Evolutionary conservation across 1,284 basidiomycete genomes (phyloP).

Genomic region (Fomes fomentarius): DNA sequence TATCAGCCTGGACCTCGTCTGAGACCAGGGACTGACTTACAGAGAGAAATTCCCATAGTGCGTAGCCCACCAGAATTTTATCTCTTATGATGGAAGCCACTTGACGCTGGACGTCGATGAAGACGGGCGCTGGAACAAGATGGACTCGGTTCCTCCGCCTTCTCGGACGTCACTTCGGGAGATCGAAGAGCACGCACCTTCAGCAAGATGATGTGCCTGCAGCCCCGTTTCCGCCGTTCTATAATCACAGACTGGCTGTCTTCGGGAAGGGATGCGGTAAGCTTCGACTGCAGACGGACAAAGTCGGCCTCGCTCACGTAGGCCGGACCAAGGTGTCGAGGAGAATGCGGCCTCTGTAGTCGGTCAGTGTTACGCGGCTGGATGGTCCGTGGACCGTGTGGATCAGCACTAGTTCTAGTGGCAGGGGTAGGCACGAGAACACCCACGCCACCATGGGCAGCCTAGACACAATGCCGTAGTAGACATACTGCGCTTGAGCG

Average conservation of each 20-base stretch:
- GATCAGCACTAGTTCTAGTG: conserved; percentile 5
- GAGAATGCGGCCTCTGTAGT: conserved; percentile 53
- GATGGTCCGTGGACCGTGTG: conserved; percentile 36
- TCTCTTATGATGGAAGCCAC: conserved; percentile 47
- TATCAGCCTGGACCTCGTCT: background rate
- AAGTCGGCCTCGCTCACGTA: conserved; percentile 41
- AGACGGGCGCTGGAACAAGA: conserved; percentile 44
- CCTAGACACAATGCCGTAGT: conserved; percentile 39
- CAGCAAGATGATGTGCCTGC: conserved; percentile 40
- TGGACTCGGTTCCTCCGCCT: background rate
- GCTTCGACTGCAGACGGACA: background rate
- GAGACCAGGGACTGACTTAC: conserved; percentile 33
- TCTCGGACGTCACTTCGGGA: background rate
- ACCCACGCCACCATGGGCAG: conserved; percentile 59
- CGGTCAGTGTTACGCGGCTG: conserved; percentile 43
- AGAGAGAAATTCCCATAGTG: conserved; percentile 57
- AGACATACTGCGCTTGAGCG: conserved; percentile 48
- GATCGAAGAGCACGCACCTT: conserved; percentile 37
- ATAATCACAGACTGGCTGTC: conserved; percentile 52
- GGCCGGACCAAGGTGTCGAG: conserved; percentile 59
- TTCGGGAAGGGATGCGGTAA: conserved; percentile 24
- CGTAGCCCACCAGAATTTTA: conserved; percentile 59
- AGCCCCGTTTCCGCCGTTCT: conserved; percentile 52
- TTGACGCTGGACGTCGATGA: conserved; percentile 48
- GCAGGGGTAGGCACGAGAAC: conserved; percentile 5